phyloP scores from a whole-genome alignment of 2,329 filamentous ascomycete species.

The Aspergillus amoenus region DNA sequence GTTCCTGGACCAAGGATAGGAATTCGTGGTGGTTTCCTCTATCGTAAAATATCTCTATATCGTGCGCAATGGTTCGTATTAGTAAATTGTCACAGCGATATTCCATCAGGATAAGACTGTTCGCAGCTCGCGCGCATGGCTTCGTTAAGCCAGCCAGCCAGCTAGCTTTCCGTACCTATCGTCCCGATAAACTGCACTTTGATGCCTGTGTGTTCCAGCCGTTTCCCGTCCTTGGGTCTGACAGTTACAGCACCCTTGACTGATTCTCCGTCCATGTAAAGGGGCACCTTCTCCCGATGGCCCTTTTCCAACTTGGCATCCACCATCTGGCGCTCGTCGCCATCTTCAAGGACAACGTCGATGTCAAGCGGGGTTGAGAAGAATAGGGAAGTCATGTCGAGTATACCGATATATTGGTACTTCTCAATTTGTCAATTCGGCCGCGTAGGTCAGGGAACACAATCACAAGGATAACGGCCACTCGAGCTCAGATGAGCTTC shows the following conservation, averaged over 20 bases:
- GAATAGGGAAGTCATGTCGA: conserved; percentile 91
- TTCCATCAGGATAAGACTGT: neutral
- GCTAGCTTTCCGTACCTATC: conserved; percentile 64
- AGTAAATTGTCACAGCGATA: neutral
- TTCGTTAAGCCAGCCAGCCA: neutral
- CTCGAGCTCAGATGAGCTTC: conserved; percentile 14
- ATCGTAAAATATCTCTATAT: conserved; percentile 99
- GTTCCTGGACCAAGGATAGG: conserved; percentile 92
- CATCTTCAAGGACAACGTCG: conserved; percentile 94
- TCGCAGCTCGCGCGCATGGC: neutral
- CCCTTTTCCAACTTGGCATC: conserved; percentile 99
- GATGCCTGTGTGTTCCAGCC: conserved; percentile 96
- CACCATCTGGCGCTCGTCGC: conserved; percentile 90
- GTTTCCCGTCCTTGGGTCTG: conserved; percentile 95
- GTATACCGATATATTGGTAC: conserved; percentile 1
- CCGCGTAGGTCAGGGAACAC: conserved; percentile 1
- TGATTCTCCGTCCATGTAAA: conserved; percentile 98
- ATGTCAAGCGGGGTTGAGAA: conserved; percentile 99
- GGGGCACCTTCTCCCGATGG: conserved; percentile 89
- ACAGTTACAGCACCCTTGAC: conserved; percentile 96
- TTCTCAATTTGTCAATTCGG: conserved; percentile 11
- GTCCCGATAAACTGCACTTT: conserved; percentile 99
- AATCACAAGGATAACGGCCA: conserved; percentile 7
- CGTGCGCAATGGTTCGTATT: neutral
- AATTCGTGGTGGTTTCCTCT: conserved; percentile 99